Conservation (phyloP, 73 alveolate genomes). For the Blepharisma stoltei region DNA sequence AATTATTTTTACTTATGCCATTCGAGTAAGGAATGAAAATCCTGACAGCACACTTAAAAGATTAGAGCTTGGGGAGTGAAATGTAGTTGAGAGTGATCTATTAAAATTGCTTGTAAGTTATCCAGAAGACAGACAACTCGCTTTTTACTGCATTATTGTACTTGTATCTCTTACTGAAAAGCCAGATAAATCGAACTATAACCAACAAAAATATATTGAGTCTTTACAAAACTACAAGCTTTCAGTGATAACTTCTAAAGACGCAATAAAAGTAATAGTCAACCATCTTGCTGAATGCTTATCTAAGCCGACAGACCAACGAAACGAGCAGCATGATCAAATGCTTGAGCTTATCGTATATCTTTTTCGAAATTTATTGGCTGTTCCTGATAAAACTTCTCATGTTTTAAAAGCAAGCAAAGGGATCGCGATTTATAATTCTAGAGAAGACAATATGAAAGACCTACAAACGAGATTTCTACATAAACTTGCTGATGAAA, state of each 20-base stretch:
- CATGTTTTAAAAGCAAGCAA: conserved; percentile 26
- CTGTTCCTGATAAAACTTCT: conserved; percentile 54
- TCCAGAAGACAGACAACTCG: conserved; percentile 60
- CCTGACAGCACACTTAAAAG: conserved; percentile 64
- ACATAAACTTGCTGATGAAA: conserved; percentile 36
- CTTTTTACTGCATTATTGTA: conserved; percentile 56
- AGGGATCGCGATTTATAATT: conserved; percentile 32
- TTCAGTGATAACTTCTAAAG: conserved; percentile 43
- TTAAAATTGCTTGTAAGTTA: conserved; percentile 66
- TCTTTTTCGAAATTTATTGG: conserved; percentile 57
- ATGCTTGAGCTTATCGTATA: conserved; percentile 68
- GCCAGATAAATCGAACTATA: conserved; percentile 35
- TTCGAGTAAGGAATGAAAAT: conserved; percentile 62
- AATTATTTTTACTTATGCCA: no score
- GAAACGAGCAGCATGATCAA: conserved; percentile 60
- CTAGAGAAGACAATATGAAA: conserved; percentile 30
- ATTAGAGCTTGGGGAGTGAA: conserved; percentile 58
- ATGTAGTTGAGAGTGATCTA: conserved; percentile 59
- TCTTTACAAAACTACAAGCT: conserved; percentile 55
- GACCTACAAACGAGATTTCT: conserved; percentile 47
- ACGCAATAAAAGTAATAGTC: conserved; percentile 46
- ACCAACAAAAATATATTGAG: conserved; percentile 33
- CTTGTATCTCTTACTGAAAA: conserved; percentile 58
- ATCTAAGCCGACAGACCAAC: conserved; percentile 35
- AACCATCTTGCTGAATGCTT: conserved; percentile 67